These are phyloP conservation scores for Cyphellophora attinorum DNA, from an alignment of 2,329 filamentous ascomycete species.

Conservation along the genomic window DNA sequence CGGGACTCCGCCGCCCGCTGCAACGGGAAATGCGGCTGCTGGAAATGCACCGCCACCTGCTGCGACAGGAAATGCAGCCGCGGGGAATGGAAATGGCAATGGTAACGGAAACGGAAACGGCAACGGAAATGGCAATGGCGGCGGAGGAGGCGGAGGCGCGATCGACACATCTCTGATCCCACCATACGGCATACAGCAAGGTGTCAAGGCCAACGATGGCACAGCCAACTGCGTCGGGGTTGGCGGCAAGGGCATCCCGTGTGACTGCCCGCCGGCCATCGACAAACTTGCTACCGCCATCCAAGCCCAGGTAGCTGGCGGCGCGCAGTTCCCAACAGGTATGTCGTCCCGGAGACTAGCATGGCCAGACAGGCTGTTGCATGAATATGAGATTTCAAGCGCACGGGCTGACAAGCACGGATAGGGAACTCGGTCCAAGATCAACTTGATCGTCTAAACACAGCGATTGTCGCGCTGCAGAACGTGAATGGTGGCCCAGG, in stretches of 20 bases:
- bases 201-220: conserved; percentile 11
- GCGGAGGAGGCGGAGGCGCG: too few species aligned
- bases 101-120: too few species aligned
- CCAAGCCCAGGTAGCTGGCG: conserved; percentile 5
- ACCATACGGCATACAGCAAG: conserved; percentile 11
- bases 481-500: conserved; percentile 14
- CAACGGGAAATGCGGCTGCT: too few species aligned
- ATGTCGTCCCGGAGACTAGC: conserved; percentile 9
- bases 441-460: conserved; percentile 13
- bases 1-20: too few species aligned
- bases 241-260: conserved; percentile 10
- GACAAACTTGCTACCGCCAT: conserved; percentile 9
- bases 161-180: conserved; percentile 10
- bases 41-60: too few species aligned
- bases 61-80: too few species aligned
- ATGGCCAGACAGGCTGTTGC: not conserved
- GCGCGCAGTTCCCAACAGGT: too few species aligned
- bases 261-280: conserved; percentile 12
- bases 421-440: conserved; percentile 11
- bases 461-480: conserved; percentile 13
- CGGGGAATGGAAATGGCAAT: too few species aligned
- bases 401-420: not conserved
- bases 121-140: too few species aligned
- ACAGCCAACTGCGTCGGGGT: conserved; percentile 15
- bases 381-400: not conserved